Percentiles rank a stretch among this genome's conserved stretches.
phyloP scores from a whole-genome alignment of 352 stramenopile species.

The Pythium insidiosum region DNA sequence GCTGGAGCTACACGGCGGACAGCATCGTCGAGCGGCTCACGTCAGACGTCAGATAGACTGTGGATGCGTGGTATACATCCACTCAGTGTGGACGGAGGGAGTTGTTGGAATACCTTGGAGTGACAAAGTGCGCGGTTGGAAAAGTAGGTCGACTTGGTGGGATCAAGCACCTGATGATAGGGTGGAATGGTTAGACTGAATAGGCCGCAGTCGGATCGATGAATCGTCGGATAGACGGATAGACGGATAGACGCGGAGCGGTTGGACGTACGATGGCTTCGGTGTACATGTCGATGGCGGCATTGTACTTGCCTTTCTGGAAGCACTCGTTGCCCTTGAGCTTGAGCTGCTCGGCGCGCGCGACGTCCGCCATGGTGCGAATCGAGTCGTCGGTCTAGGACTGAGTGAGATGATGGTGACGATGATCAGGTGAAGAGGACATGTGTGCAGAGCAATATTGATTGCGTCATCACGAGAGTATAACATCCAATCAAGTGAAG shows the following conservation, averaged over 20 bases:
- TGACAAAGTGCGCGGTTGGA: conserved; percentile 75
- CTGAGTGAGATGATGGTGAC: too few relatives aligned
- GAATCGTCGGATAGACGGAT: too few relatives aligned
- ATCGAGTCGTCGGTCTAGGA: too few relatives aligned
- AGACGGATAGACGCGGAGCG: background rate
- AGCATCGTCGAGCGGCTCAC: background rate
- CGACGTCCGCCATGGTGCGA: too few relatives aligned
- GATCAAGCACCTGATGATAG: conserved; percentile 35
- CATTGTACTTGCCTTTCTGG: conserved; percentile 66
- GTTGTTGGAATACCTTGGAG: conserved; percentile 32
- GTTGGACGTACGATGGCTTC: conserved; percentile 76
- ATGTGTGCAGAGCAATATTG: too few relatives aligned
- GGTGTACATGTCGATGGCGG: conserved; percentile 83
- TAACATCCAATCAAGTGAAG: too few relatives aligned
- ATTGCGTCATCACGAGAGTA: too few relatives aligned
- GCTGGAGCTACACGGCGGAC: conserved; percentile 28
- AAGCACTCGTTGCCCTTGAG: conserved; percentile 75
- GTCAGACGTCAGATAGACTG: background rate
- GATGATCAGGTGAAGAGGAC: too few relatives aligned
- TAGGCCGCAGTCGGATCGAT: too few relatives aligned
- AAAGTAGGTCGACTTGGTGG: conserved; percentile 59
- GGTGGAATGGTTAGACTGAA: background rate
- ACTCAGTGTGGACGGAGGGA: too few relatives aligned
- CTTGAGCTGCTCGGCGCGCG: conserved; percentile 68
- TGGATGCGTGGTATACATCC: too few relatives aligned